Percentiles rank a stretch among this genome's conserved stretches.
Evolutionary conservation across 306 rosid genomes (phyloP).

Genomic region (Acacia confusa): DNA sequence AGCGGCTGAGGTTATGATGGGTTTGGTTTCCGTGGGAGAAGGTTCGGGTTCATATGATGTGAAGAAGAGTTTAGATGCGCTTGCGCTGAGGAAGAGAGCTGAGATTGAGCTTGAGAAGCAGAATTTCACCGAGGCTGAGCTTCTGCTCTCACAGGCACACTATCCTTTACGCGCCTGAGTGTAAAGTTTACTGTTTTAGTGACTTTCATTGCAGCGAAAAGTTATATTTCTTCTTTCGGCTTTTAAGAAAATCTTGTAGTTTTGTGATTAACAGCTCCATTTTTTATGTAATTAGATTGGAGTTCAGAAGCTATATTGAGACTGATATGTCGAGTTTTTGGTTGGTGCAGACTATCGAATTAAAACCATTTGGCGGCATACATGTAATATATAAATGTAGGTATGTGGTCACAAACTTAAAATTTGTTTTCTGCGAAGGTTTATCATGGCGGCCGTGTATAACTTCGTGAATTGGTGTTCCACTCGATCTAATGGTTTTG

Average conservation of each 20-base stretch:
- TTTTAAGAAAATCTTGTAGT: background rate
- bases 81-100: slow-evolving; percentile 74
- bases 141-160: slow-evolving; percentile 68
- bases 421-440: background rate
- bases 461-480: background rate
- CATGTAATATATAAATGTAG: slow-evolving; percentile 68
- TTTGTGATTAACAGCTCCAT: background rate
- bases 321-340: slow-evolving; percentile 8
- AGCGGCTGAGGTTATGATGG: slow-evolving; percentile 56
- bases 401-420: slow-evolving; percentile 32
- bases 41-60: slow-evolving; percentile 25
- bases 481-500: background rate
- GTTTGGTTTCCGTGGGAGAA: slow-evolving; percentile 35
- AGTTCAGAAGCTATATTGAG: background rate
- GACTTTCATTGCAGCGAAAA: background rate
- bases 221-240: background rate
- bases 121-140: slow-evolving; percentile 62
- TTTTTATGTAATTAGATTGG: background rate
- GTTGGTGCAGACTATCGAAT: slow-evolving; percentile 73
- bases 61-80: slow-evolving; percentile 66
- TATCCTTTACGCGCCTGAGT: background rate
- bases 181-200: background rate
- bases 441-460: background rate
- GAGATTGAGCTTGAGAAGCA: slow-evolving; percentile 41
- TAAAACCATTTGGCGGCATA: slow-evolving; percentile 73